Evolutionary conservation across 106 monocot genomes (phyloP), one percentile per base, ranked within the genome.

Genomic region (Hemerocallis citrina): DNA sequence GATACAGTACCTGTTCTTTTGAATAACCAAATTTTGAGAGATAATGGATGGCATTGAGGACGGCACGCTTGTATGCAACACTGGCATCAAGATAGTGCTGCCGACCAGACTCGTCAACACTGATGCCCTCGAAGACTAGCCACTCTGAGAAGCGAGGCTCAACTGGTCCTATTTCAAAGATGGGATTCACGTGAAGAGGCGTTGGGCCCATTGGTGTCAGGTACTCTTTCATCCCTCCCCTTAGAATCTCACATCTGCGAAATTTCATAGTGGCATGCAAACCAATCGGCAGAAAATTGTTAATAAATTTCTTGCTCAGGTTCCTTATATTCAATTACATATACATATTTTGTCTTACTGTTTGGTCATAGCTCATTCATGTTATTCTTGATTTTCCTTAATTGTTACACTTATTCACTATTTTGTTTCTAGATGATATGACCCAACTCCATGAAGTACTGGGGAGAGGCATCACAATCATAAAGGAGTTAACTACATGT

Each of bases 161-260:
- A 28, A 93, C 74, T 7, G 93, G 93, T 14, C 93, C 88, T 15
- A 82, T 85, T 67, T 93, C 85, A 55, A 93, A 93, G 52, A 92
- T 87, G 2, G 92, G 88, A 54, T 75, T 93, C 59, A 93, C 93
- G 51, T 93, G 88, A 31, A 93, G 71, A 1, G 74, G 62, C 8
- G 93, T 88, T n/a, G 88, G 93, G 4, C 93, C 93, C 81, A 93
- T 81, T 1, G 93, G 93, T 2, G 93, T 88, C 52, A 93, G 74
- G 66, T 93, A 93, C 72, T 93, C 85, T 38, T 61, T 79, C 93
- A 87, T 84, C 34, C 86, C 88, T 50, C 73, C 84, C 55, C 78
- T 78, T 66, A 86, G 83, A 66, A 84, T 84, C 62, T 85, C 90
- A 37, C 85, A 90, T 57, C 90, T 78, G 9, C 12, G 39, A 32